phyloP scores from a whole-genome alignment of 331 rosid species.

The Arachis monticola region DNA sequence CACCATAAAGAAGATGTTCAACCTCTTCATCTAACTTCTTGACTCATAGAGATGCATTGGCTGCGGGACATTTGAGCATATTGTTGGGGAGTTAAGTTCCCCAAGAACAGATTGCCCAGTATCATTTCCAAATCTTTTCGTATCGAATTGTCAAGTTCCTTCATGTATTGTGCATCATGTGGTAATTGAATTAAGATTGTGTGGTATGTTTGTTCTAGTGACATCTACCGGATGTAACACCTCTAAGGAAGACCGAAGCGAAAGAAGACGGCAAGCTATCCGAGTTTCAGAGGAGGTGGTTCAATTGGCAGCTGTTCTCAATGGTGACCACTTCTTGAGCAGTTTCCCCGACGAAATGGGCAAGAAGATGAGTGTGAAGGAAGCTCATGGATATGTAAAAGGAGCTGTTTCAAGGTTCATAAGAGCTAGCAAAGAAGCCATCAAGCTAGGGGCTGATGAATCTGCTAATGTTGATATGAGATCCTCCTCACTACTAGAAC shows the following conservation, averaged over 20 bases:
- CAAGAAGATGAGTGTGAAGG: constrained; percentile 80
- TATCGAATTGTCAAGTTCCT: background rate
- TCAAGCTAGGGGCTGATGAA: constrained; percentile 81
- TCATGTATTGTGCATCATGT: background rate
- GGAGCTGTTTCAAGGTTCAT: constrained; percentile 92
- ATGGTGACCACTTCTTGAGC: constrained; percentile 91
- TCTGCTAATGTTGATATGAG: constrained; percentile 99
- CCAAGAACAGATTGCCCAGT: constrained; percentile 98
- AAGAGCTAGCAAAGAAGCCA: constrained; percentile 95
- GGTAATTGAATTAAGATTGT: constrained; percentile 14
- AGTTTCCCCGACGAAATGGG: constrained; percentile 88
- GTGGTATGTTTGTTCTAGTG: constrained; percentile 53
- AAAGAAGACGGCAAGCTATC: constrained; percentile 68
- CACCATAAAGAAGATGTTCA: constrained; percentile 94
- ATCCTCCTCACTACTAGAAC: constrained; percentile 98
- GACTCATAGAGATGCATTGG: constrained; percentile 98
- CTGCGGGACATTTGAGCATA: constrained; percentile 84
- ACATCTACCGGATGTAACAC: constrained; percentile 82
- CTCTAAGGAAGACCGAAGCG: constrained; percentile 75
- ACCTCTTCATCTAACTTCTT: constrained; percentile 84
- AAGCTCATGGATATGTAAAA: constrained; percentile 75
- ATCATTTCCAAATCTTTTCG: constrained; percentile 6
- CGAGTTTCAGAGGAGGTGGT: constrained; percentile 93
- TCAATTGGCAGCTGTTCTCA: constrained; percentile 91
- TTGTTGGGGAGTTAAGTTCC: constrained; percentile 67